Base-by-base conservation (phyloP, 2,329 filamentous ascomycete species). In the Scopulariopsis brevicaulis region DNA sequence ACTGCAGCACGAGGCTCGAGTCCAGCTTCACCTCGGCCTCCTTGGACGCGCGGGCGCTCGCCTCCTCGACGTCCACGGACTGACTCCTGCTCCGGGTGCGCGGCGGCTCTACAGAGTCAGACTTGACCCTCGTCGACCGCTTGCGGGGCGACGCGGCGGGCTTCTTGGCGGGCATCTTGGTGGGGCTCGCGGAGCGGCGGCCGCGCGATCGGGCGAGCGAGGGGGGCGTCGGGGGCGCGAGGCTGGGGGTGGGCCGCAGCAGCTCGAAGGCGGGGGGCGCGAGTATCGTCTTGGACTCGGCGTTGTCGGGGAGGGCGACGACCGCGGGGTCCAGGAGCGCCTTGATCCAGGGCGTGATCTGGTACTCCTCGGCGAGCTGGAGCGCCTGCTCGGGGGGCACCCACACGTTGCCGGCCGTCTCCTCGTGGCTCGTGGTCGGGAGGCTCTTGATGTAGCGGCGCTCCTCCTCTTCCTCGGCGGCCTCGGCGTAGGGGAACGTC, bases 401-500 rank as follows among this genome's bases (percentile, higher is more conserved):
- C 94, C 94, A 99, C 56, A 99, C 84, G 71, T 96, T 99, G 53
- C 94, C 94, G 28, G 94, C 94, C 34, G 94, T 91, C 77, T 97
- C 94, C 68, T 97, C 92, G 59, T 80, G 80, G 65, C 91, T 96
- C 11, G 92, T 95, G 34, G 87, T 87, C 37, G 83, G 73, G 32
- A 94, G 84, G 7, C 81, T 83, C 76, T 96, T 96, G 73, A 99
- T 86, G 73, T 90, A 92, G 66, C 81, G 84, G 68, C 89, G 86
- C 75, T 95, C 89, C 1, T 75, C 73, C 65, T 89, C 83, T 68
- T 94, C 89, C 64, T 94, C 88, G 34, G 79, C 74, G 22, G 79
- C 75, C 61, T 86, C 83, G 51, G 89, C 86, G 72, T 87, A 91
- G 8, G 89, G 89, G 67, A 92, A 95, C 1, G 88, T 88, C 37